phyloP scores from a whole-genome alignment of 306 rosid genomes.

The Begonia fuchsioides region DNA sequence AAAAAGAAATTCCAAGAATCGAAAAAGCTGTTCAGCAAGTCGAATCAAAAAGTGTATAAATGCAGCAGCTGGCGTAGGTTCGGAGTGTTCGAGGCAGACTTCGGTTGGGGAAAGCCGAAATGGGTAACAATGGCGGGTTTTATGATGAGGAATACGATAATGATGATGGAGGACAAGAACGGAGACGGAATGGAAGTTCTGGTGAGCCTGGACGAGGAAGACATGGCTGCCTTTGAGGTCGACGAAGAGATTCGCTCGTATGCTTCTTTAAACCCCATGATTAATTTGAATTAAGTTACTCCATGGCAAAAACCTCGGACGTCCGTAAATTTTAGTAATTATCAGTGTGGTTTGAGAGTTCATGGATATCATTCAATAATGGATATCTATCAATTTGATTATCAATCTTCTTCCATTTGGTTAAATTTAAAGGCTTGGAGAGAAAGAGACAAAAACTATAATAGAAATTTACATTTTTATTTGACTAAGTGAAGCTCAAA shows the following conservation, averaged over 20 bases:
- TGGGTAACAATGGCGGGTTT: slow-evolving; percentile 11
- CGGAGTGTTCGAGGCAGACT: slow-evolving; percentile 18
- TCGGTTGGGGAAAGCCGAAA: slow-evolving; percentile 20
- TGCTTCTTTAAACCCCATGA: slow-evolving; percentile 12
- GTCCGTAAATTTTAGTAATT: no score
- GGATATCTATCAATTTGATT: no score
- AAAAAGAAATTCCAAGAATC: neutral
- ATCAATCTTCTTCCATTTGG: no score
- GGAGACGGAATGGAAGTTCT: slow-evolving; percentile 20
- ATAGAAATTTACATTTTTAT: no score
- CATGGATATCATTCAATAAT: no score
- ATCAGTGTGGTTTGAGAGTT: no score
- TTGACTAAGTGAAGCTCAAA: no score
- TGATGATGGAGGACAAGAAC: slow-evolving; percentile 11
- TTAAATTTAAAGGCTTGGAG: no score
- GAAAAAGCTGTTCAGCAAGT: neutral
- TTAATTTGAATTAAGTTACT: neutral
- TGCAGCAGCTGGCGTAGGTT: slow-evolving; percentile 19
- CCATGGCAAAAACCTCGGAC: no score
- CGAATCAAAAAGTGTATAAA: slow-evolving; percentile 1
- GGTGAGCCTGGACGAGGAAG: slow-evolving; percentile 8
- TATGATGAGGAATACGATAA: slow-evolving; percentile 2
- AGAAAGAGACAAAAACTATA: no score
- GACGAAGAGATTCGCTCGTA: slow-evolving; percentile 9
- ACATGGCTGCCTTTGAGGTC: slow-evolving; percentile 7